These are phyloP conservation scores for Nicotiana obtusifolia DNA, from an alignment of 257 asterid genomes.

Conservation along the genomic window DNA sequence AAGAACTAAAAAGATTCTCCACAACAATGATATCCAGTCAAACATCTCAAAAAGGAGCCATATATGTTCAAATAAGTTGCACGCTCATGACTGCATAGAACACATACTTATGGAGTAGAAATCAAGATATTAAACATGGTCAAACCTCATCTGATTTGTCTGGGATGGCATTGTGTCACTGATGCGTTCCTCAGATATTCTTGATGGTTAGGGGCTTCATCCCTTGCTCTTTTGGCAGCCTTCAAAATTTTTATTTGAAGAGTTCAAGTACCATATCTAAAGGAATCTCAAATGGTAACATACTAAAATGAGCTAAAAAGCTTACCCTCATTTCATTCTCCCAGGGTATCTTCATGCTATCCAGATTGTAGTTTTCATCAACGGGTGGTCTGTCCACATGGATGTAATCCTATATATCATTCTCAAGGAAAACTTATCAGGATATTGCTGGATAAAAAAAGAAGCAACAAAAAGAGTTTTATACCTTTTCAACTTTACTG, in stretches of 20 bases:
- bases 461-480: not conserved
- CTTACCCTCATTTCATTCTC: conserved; percentile 32
- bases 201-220: conserved; percentile 32
- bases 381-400: conserved; percentile 25
- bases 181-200: conserved; percentile 37
- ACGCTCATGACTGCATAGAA: not conserved
- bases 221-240: conserved; percentile 47
- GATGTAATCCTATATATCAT: conserved; percentile 34
- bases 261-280: not conserved
- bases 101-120: not conserved
- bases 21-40: not conserved
- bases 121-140: not conserved
- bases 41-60: not conserved
- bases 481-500: conserved; percentile 35
- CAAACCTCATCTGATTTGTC: conserved; percentile 45
- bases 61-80: not conserved
- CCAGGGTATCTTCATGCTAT: conserved; percentile 19
- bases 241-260: not conserved
- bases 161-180: conserved; percentile 28
- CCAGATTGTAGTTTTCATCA: conserved; percentile 32
- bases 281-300: not conserved
- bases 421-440: conserved; percentile 19
- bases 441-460: conserved; percentile 13
- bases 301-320: not conserved
- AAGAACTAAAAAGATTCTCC: not conserved